Evolutionary conservation across 2,329 filamentous ascomycete genomes (phyloP), one percentile per base, ranked within the genome.

Genomic region (Nemania sp.): DNA sequence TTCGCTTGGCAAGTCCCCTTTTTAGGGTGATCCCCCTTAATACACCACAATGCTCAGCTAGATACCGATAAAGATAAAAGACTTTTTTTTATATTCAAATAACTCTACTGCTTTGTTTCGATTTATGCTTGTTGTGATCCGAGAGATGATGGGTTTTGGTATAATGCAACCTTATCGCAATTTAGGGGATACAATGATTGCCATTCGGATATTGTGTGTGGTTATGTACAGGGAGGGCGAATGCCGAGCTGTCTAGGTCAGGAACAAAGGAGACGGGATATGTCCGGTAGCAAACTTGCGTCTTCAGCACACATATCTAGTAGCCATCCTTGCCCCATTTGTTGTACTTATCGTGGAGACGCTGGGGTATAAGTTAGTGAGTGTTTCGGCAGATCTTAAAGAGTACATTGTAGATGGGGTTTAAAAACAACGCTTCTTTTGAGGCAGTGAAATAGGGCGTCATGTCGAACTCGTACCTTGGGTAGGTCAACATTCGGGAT

Each of bases 251-350:
- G 47, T 72, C 70, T 72, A 71, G 54, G 62, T 65, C 51, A 43
- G 35, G 45, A 47, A 65, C 52, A 61, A 68, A 69, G 65, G 62
- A 70, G 68, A 68, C 41, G 53, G 58, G 52, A 62, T 61, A 58
- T 13, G 45, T 66, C 26, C 8, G 41, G 43, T 64, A 62, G 47
- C 38, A 70, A 41, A 67, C 58, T 65, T 54, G 54, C 29, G 51
- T 62, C 62, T 49, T 67, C 58, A 22, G 38, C 45, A 68, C 35
- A 47, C 53, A 68, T 38, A 32, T 59, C 53, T 67, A 67, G 62
- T 68, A 68, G 75, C 93, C 94, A 75, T 98, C 96, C 90, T 98
- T 98, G 82, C 96, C 96, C 90, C 93, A 98, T 88, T 99, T 99
- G 92, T 99, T 99, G 90, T 92, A 98, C 85, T 92, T 92, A 76